Percentiles rank a stretch among this genome's conserved stretches.
These are phyloP conservation scores for Remersonia thermophila DNA, from an alignment of 2,329 filamentous ascomycete genomes.

Conservation along the genomic window DNA sequence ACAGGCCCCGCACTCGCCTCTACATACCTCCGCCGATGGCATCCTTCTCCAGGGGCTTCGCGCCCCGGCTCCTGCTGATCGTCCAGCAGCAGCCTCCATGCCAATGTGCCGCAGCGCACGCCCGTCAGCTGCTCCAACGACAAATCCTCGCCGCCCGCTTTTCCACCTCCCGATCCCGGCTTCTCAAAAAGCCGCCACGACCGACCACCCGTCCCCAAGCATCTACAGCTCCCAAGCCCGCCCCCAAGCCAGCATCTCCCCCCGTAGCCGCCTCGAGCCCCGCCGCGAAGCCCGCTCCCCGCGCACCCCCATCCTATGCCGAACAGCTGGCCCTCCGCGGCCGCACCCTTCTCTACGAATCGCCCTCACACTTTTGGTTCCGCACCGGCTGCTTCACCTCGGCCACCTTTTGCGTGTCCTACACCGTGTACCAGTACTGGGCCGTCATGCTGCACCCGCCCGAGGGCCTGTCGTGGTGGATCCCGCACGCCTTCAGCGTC, in stretches of 20 bases:
- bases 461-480: conserved; percentile 41
- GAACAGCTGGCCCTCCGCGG: conserved; percentile 43
- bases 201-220: background rate
- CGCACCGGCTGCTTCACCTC: conserved; percentile 47
- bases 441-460: conserved; percentile 36
- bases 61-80: conserved; percentile 1
- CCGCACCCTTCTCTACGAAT: conserved; percentile 51
- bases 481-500: conserved; percentile 43
- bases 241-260: no score
- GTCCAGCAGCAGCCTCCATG: background rate
- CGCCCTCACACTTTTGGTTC: conserved; percentile 51
- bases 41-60: conserved; percentile 3
- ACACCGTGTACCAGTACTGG: conserved; percentile 38
- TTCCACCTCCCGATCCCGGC: conserved; percentile 1
- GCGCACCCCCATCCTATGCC: conserved; percentile 26
- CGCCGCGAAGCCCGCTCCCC: no score
- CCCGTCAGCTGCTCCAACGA: background rate
- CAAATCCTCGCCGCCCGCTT: background rate
- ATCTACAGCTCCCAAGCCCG: no score
- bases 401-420: conserved; percentile 39
- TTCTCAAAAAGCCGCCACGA: background rate
- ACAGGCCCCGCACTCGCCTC: no score
- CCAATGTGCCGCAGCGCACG: background rate
- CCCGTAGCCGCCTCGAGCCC: no score
- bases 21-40: conserved; percentile 1